Conservation (phyloP, 768 basidiomycete species). For the Neoboletus magnificus region DNA sequence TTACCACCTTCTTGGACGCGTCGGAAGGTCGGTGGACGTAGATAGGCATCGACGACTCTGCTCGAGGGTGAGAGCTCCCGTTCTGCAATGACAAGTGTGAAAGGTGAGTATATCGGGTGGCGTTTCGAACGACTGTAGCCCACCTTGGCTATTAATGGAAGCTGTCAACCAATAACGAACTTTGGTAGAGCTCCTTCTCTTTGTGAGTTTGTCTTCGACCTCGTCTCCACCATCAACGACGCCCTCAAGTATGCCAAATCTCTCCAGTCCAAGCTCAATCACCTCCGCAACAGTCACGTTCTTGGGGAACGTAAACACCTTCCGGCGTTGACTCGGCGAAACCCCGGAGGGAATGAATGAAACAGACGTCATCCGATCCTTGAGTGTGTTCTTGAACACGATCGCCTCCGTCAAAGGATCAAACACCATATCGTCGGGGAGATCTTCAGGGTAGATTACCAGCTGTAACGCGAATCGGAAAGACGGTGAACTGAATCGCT, state of each 20-base stretch:
- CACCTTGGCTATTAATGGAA: constrained; percentile 61
- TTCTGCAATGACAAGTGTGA: constrained; percentile 47
- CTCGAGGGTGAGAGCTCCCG: constrained; percentile 74
- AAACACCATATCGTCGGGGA: constrained; percentile 94
- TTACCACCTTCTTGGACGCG: constrained; percentile 57
- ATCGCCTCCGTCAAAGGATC: constrained; percentile 92
- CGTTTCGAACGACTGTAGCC: constrained; percentile 10
- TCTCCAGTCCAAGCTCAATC: constrained; percentile 85
- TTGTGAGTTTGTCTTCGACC: constrained; percentile 86
- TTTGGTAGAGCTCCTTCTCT: constrained; percentile 71
- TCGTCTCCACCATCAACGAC: constrained; percentile 99
- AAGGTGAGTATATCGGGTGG: constrained; percentile 5
- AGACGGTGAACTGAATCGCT: constrained; percentile 80
- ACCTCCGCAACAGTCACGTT: constrained; percentile 97
- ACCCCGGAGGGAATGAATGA: constrained; percentile 48
- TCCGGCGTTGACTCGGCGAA: constrained; percentile 61
- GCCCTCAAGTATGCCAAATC: constrained; percentile 95
- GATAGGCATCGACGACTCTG: constrained; percentile 81
- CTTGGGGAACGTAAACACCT: constrained; percentile 89
- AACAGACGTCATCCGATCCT: constrained; percentile 46
- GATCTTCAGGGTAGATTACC: constrained; percentile 82
- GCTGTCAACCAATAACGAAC: constrained; percentile 82
- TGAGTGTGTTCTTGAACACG: constrained; percentile 76
- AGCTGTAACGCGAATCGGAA: constrained; percentile 84
- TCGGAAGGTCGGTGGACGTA: constrained; percentile 67